Percentiles rank a stretch among this genome's conserved stretches.
phyloP scores from a whole-genome alignment of 176 grass and related monocot species.

The Poa pratensis region DNA sequence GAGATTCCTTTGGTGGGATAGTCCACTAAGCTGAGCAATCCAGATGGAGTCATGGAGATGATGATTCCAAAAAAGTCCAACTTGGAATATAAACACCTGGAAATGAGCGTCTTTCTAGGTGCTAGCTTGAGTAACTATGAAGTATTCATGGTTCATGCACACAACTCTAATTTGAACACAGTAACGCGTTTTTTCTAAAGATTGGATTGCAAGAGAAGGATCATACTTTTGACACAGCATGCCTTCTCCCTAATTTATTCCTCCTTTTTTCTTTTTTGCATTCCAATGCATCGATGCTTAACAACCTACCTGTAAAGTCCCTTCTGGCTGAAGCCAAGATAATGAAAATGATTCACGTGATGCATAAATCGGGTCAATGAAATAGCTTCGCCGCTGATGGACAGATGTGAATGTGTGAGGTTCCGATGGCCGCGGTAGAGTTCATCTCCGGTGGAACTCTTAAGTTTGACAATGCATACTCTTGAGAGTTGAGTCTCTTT shows the following conservation, averaged over 20 bases:
- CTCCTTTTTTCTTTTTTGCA: too few species aligned
- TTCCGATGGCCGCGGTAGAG: neutral
- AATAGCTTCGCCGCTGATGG: neutral
- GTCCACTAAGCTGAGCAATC: slow-evolving; percentile 23
- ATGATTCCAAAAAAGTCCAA: slow-evolving; percentile 33
- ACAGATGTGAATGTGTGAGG: neutral
- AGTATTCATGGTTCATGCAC: slow-evolving; percentile 33
- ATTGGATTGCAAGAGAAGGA: slow-evolving; percentile 46
- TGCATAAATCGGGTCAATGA: neutral
- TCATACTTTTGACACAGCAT: slow-evolving; percentile 36
- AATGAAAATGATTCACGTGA: too few species aligned
- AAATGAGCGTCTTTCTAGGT: slow-evolving; percentile 7
- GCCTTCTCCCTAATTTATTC: neutral
- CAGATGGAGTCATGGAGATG: neutral
- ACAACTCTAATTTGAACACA: slow-evolving; percentile 1
- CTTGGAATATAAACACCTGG: slow-evolving; percentile 33
- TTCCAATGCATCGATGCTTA: too few species aligned
- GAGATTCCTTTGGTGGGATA: slow-evolving; percentile 44
- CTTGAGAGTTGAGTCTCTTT: too few species aligned
- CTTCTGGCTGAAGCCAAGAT: too few species aligned
- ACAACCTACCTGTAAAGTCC: too few species aligned
- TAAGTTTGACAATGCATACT: too few species aligned
- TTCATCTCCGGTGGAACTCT: neutral
- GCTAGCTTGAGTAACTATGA: slow-evolving; percentile 44
- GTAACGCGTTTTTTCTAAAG: neutral